These are phyloP conservation scores for Microbotryum intermedium DNA, from an alignment of 1,284 basidiomycete species.

Conservation along the genomic window DNA sequence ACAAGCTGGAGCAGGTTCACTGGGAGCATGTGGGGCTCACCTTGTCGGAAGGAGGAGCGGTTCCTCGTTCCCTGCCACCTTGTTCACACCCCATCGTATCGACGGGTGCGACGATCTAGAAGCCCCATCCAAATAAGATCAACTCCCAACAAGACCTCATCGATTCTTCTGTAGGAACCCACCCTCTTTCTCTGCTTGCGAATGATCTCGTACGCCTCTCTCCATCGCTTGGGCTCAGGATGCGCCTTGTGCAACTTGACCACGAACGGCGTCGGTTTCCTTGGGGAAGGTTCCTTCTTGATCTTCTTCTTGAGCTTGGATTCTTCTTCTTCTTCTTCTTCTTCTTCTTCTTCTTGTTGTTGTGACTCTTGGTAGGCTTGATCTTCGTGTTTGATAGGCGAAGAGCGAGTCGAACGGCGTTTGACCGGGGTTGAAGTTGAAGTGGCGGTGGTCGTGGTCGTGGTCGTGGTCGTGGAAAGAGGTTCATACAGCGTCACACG, in stretches of 20 bases:
- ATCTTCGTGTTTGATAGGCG: background rate
- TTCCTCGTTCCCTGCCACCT: slow-evolving; percentile 46
- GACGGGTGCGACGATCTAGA: slow-evolving; percentile 63
- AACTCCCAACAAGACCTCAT: background rate
- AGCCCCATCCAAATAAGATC: background rate
- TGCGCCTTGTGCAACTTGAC: slow-evolving; percentile 58
- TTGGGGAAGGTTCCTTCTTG: slow-evolving; percentile 1
- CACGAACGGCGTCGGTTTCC: slow-evolving; percentile 48
- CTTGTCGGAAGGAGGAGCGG: slow-evolving; percentile 55
- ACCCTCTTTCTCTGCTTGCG: slow-evolving; percentile 58
- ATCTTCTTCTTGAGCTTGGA: background rate
- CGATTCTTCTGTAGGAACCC: background rate
- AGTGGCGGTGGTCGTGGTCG: background rate
- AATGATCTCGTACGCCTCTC: slow-evolving; percentile 64
- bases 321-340: background rate
- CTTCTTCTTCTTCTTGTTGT: background rate
- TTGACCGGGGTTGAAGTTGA: background rate
- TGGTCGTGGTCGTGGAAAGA: background rate
- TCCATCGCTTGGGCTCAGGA: slow-evolving; percentile 63
- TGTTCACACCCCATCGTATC: slow-evolving; percentile 83
- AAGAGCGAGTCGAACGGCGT: background rate
- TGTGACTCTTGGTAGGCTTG: background rate
- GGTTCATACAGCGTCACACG: slow-evolving; percentile 29
- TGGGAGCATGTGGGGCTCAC: slow-evolving; percentile 40
- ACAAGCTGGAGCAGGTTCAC: background rate